Base-by-base conservation (phyloP, 2,329 filamentous ascomycete genomes). In the Fusarium globosum region DNA sequence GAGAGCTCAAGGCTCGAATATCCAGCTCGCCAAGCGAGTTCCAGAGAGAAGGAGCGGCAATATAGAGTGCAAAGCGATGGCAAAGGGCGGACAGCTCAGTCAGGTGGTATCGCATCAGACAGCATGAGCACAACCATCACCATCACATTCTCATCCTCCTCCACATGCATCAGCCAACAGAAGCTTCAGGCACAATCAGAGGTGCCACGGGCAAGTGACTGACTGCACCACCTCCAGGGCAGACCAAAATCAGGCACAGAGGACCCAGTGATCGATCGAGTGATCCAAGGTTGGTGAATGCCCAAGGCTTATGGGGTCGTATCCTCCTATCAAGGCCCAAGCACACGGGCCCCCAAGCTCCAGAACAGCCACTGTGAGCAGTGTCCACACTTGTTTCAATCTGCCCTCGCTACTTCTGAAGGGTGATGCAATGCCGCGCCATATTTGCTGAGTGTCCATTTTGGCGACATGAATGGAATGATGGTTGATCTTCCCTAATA, bases 361-460 rank as follows among this genome's bases (percentile, higher is more conserved):
- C 68, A 62, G 46, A 49, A 56, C 46, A 57, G 61, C 69, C 51
- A 64, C 61, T 52, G 66, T 49, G 64, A 73, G 61, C 61, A 74
- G 67, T 73, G 67, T 68, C 74, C 76, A 78, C 76, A 73, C 72
- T 76, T 63, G 69, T 75, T 76, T 75, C 67, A 71, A 71, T 65
- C 55, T 58, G 68, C 66, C 66, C 70, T 76, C 62, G 60, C 56
- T 69, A 53, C 51, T 56, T 53, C 59, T 67, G 68, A 68, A 65
- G 56, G 69, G 66, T 75, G 69, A 77, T 70, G 62, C 63, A 71
- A 61, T 68, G 53, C 67, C 60, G 66, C 53, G 62, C 65, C 72
- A 74, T 64, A 55, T 45, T 63, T 61, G 56, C 49, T 68, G 63
- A 59, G 56, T 38, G 57, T 52, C 51, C 52, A 57, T 62, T 68